Evolutionary conservation across 495 filamentous ascomycete genomes (phyloP).

Genomic region (Neurospora sp.): DNA sequence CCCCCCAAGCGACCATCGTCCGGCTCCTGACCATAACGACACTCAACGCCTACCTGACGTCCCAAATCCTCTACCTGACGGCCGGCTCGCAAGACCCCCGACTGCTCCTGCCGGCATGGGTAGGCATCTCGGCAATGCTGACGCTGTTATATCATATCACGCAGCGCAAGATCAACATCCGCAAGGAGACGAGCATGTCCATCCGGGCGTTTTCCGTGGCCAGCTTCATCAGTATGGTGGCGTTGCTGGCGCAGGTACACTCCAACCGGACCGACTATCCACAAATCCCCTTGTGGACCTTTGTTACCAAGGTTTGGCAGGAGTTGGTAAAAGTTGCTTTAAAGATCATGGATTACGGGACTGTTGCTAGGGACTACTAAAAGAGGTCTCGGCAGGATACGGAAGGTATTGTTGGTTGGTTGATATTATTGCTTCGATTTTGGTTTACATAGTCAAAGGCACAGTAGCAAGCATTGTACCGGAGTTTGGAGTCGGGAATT

Average conservation of each 20-base stretch:
- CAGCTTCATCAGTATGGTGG: slow-evolving; percentile 65
- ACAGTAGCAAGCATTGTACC: neutral
- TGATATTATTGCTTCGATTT: neutral
- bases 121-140: slow-evolving; percentile 72
- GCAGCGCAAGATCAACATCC: slow-evolving; percentile 71
- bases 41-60: slow-evolving; percentile 72
- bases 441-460: neutral
- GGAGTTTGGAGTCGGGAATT: slow-evolving; percentile 2
- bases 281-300: slow-evolving; percentile 50
- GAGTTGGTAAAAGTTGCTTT: slow-evolving; percentile 11
- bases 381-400: neutral
- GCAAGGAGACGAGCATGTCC: slow-evolving; percentile 71
- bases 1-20: slow-evolving; percentile 72
- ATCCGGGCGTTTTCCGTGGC: slow-evolving; percentile 65
- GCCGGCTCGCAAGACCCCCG: slow-evolving; percentile 67
- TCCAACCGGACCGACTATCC: slow-evolving; percentile 54
- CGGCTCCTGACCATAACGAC: slow-evolving; percentile 72
- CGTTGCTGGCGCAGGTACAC: slow-evolving; percentile 59
- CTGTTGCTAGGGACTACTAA: slow-evolving; percentile 15
- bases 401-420: neutral
- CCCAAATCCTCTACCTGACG: slow-evolving; percentile 66
- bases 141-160: slow-evolving; percentile 74
- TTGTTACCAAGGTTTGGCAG: slow-evolving; percentile 39
- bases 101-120: slow-evolving; percentile 76
- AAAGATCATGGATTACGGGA: slow-evolving; percentile 21